Evolutionary conservation across 2,329 filamentous ascomycete genomes (phyloP), one percentile per base, ranked within the genome.

Genomic region (Aspergillus sp.): DNA sequence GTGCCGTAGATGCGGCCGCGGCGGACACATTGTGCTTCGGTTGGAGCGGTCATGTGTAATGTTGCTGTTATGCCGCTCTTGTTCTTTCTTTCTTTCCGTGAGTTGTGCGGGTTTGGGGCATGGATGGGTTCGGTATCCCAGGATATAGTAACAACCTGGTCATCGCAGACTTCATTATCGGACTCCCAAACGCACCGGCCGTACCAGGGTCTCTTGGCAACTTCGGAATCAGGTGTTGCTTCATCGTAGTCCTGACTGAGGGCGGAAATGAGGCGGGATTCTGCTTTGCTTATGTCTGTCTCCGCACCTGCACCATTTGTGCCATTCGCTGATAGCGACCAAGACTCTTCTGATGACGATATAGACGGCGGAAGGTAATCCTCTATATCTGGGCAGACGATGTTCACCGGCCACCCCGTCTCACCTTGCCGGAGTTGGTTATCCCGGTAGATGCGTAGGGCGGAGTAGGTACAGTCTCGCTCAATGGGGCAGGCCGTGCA

Each of bases 11-110:
- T 87, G 62, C 91, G 83, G 0, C 92, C 93, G 62, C 93, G 89
- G 3, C 95, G 88, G 67, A 96, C 86, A 75, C 94, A 98, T 68
- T 96, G 90, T 72, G 90, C 89, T 72, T 91, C 88, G 0, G 93
- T 96, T 64, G 93, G 91, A 2, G 94, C 93, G 2, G 94, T 89
- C 94, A 98, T 97, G 77, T 98, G 94, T 74, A 98, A 91, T 2
- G 88, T 88, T 0, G 93, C 94, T 17, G 90, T 92, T 80, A 98
- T 98, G 48, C 92, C 87, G 2, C 87, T 87, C 25, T 87, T 82
- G 55, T 77, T 75, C 47, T 49, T 64, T 22, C 60, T 61, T 34
- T 49, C 25, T 62, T 28, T 15, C 3, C 22, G 3, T 11, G 47
- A 13, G 11, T 34, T 22, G 28, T 17, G 13, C 9, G 52, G 8